These are phyloP conservation scores for Alnus glutinosa DNA, from an alignment of 306 rosid genomes.

Conservation along the genomic window DNA sequence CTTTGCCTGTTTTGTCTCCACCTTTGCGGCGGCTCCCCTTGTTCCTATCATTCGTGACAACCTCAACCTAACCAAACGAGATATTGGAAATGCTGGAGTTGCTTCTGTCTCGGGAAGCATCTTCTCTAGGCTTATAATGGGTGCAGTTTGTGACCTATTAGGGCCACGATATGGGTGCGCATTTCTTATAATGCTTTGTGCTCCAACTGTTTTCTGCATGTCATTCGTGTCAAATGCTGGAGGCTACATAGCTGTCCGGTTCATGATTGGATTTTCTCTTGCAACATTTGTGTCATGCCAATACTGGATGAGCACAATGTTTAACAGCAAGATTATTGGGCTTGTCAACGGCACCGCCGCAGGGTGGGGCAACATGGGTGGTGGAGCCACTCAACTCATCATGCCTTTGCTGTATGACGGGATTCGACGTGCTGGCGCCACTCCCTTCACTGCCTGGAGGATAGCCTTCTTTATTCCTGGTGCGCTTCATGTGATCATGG, in stretches of 20 bases:
- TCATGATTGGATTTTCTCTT: conserved; percentile 84
- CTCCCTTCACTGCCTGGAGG: conserved; percentile 83
- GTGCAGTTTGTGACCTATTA: conserved; percentile 73
- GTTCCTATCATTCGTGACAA: conserved; percentile 80
- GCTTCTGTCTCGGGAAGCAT: conserved; percentile 85
- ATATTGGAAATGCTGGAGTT: conserved; percentile 86
- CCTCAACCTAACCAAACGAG: conserved; percentile 72
- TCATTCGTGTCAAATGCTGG: conserved; percentile 63
- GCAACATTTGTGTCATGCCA: conserved; percentile 96
- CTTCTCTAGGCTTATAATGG: conserved; percentile 83
- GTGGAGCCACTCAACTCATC: conserved; percentile 88
- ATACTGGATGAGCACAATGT: conserved; percentile 97
- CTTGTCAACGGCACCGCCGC: conserved; percentile 85
- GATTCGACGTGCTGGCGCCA: conserved; percentile 47
- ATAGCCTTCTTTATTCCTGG: conserved; percentile 87
- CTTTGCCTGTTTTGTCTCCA: conserved; percentile 85
- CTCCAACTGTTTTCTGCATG: conserved; percentile 82
- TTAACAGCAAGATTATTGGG: conserved; percentile 77
- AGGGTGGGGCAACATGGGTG: conserved; percentile 99
- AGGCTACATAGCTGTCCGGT: conserved; percentile 65
- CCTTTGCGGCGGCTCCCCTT: conserved; percentile 82
- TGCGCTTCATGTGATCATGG: conserved; percentile 64
- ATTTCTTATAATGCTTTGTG: conserved; percentile 61
- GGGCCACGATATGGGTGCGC: conserved; percentile 90
- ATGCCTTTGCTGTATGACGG: conserved; percentile 77